Conservation (phyloP, 1,284 basidiomycete species). For the Irpex lacteus region DNA sequence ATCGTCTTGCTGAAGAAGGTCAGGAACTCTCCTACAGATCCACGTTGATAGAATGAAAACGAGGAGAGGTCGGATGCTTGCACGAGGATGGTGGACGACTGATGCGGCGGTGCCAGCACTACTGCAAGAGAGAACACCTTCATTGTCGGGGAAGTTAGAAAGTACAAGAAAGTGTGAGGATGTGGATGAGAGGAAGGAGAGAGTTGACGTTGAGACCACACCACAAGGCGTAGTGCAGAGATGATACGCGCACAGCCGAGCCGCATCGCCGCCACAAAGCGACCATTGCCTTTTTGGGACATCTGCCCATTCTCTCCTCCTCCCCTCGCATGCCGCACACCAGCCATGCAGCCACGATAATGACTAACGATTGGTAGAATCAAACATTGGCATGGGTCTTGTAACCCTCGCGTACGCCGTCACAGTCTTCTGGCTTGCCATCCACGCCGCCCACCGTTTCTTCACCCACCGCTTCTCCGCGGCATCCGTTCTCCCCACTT, state of each 20-base stretch:
- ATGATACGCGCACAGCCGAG: not conserved
- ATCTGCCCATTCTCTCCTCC: not conserved
- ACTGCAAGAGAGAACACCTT: constrained; percentile 73
- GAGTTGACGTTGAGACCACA: not conserved
- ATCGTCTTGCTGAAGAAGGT: constrained; percentile 92
- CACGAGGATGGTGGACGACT: constrained; percentile 63
- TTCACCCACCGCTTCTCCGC: not conserved
- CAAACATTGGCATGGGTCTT: not conserved
- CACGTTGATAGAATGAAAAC: constrained; percentile 93
- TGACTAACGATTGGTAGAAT: no score
- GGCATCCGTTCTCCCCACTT: not conserved
- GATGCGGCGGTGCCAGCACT: constrained; percentile 53
- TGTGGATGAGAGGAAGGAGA: not conserved
- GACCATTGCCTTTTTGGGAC: not conserved
- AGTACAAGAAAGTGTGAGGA: not conserved
- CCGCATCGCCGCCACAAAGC: not conserved
- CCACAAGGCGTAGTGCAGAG: not conserved
- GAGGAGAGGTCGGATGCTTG: constrained; percentile 83
- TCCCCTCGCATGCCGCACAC: no score
- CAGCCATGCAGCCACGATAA: no score
- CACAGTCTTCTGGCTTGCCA: not conserved
- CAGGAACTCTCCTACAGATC: constrained; percentile 86
- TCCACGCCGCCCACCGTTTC: not conserved
- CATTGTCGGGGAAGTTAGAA: constrained; percentile 38
- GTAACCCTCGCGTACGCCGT: not conserved